Evolutionary conservation across 148 eudicot genomes (phyloP), one percentile per base, ranked within the genome.

Genomic region (Amaranthus palmeri): DNA sequence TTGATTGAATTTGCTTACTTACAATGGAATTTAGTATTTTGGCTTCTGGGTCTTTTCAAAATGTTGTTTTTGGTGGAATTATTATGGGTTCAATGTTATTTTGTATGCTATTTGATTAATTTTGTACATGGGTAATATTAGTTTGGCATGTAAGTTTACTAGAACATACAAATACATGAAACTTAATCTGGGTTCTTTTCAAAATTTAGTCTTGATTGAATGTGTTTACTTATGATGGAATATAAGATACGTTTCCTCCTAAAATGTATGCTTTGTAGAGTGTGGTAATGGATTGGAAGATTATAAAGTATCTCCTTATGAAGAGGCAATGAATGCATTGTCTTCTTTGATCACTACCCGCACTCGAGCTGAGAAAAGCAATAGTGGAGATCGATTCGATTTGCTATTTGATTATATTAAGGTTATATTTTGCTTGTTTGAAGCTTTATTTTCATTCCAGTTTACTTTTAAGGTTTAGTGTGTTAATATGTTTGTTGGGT

Each of bases 291-390:
- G 81, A 79, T 66, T 74, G 10, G 10, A 10, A 3, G 66, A 70
- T 8, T 56, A 72, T 59, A 52, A 56, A 4, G 72, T 46, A 61
- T 81, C 89, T 10, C 76, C 80, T 1, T 93, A 86, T 56, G 98
- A 93, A 4, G 95, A 91, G 77, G 95, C 98, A 50, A 86, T 88
- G 96, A 78, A 68, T 72, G 91, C 91, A 9, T 79, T 93, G 65
- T 88, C 98, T 0, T 91, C 97, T 50, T 81, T 93, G 77, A 93
- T 93, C 48, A 88, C 95, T 0, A 86, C 88, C 40, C 90, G 92
- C 10, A 89, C 80, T 74, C 97, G 98, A 13, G 92, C 91, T 48
- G 90, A 91, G 76, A 85, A 86, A 78, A 88, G 83, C 76, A 89
- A 87, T 73, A 75, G 73, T 36, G 97, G 89, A 43, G 88, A 88